Conservation (phyloP, 1,284 basidiomycete species). For the Thecaphora frezii region DNA sequence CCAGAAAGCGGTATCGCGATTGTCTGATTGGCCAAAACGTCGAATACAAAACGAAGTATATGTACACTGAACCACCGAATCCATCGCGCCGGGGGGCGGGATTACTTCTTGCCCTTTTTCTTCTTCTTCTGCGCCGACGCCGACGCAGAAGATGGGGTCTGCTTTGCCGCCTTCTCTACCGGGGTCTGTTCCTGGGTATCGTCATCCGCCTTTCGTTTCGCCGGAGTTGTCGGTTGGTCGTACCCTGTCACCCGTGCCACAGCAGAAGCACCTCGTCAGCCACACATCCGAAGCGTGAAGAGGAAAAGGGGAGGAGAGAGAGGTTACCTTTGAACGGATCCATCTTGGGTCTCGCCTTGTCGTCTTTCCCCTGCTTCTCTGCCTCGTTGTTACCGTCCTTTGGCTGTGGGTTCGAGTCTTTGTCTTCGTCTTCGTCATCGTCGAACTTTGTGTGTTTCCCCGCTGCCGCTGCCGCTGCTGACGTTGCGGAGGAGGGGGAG, state of each 20-base stretch:
- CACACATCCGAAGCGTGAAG: no score
- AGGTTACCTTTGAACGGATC: constrained; percentile 30
- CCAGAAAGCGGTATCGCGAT: no score
- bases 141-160: background rate
- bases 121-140: background rate
- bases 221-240: background rate
- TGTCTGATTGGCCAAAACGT: no score
- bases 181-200: background rate
- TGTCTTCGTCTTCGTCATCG: constrained; percentile 9
- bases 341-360: constrained; percentile 5
- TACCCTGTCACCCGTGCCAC: no score
- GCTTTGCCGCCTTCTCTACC: background rate
- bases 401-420: no score
- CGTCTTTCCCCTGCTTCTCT: constrained; percentile 6
- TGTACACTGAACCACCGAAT: background rate
- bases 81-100: no score
- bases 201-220: background rate
- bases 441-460: constrained; percentile 35
- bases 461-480: background rate
- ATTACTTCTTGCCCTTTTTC: background rate
- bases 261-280: no score
- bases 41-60: no score
- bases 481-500: background rate
- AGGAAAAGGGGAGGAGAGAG: background rate
- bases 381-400: background rate